A percentile compares a stretch with the other conserved stretches of the same genome.
phyloP scores from a whole-genome alignment of 441 rosid species.

The Adansonia madagascariensis region DNA sequence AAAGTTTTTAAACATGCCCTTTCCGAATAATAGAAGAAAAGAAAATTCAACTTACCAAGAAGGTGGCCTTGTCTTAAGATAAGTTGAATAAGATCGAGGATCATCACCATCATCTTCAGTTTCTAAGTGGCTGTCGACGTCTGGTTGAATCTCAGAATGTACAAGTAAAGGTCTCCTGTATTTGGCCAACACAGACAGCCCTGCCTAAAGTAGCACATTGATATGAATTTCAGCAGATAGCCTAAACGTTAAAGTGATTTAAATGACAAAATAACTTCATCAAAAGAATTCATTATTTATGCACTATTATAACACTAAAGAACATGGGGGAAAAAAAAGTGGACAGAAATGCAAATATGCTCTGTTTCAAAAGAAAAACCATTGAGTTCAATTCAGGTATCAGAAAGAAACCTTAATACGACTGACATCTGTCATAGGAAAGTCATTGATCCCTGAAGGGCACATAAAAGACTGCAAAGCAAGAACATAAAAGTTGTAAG shows the following conservation, averaged over 20 bases:
- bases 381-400: conserved; percentile 14
- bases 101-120: conserved; percentile 47
- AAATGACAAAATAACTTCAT: background rate
- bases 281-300: background rate
- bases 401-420: conserved; percentile 73
- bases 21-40: background rate
- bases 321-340: background rate
- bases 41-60: conserved; percentile 56
- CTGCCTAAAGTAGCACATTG: conserved; percentile 58
- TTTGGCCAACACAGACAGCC: conserved; percentile 75
- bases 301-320: background rate
- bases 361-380: background rate
- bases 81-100: conserved; percentile 72
- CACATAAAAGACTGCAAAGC: conserved; percentile 88
- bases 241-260: background rate
- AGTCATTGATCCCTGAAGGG: conserved; percentile 96
- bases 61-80: conserved; percentile 80
- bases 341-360: conserved; percentile 6
- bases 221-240: conserved; percentile 13
- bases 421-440: conserved; percentile 85
- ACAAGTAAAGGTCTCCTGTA: conserved; percentile 89
- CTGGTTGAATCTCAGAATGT: conserved; percentile 78
- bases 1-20: background rate
- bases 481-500: conserved; percentile 22
- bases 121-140: conserved; percentile 36